Evolutionary conservation across 1,284 basidiomycete genomes (phyloP), one percentile per base, ranked within the genome.

Genomic region (Cryptococcus sp.): DNA sequence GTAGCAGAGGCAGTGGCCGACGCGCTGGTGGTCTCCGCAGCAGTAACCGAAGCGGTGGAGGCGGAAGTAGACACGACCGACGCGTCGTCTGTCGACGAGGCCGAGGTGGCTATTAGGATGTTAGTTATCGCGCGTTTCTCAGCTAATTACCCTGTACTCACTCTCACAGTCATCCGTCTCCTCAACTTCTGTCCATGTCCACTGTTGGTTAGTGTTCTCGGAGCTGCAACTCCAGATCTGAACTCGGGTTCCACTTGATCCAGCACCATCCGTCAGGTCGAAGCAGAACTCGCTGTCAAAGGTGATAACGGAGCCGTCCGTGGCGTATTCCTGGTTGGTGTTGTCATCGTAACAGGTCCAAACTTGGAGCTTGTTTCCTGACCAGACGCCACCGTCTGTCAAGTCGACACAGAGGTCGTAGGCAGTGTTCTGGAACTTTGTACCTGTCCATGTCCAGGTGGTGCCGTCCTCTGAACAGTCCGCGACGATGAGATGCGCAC

Each of bases 151-250:
- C 6, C 56, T 55, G 43, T 46, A 66, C 62, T 44, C 57, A 51
- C 46, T 48, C 44, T 61, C 57, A 46, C 59, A 61, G 49, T 62
- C 62, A 48, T 66, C 70, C 34, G 69, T 64, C 57, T 73, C 71
- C 46, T 72, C 67, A 17, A 70, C 65, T 53, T 69, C 65, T 45
- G 55, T 58, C 53, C 72, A 68, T 34, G 50, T 56, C 73, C 73
- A 77, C 46, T 65, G 54, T 61, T 77, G 75, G 63, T 77, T 74
- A 53, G 61, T 57, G 66, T 75, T 77, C 50, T 58, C 50, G 37
- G 44, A 23, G 59, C 40, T 60, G 46, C 70, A 73, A 25, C 56
- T 58, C 70, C 70, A 73, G 43, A 70, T 62, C 54, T 73, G 70
- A 20, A 73, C 45, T 5, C 49, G 38, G 15, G 58, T 70, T 13